Evolutionary conservation across 2,329 filamentous ascomycete species (phyloP).

Genomic region (Xylariaceae sp.): DNA sequence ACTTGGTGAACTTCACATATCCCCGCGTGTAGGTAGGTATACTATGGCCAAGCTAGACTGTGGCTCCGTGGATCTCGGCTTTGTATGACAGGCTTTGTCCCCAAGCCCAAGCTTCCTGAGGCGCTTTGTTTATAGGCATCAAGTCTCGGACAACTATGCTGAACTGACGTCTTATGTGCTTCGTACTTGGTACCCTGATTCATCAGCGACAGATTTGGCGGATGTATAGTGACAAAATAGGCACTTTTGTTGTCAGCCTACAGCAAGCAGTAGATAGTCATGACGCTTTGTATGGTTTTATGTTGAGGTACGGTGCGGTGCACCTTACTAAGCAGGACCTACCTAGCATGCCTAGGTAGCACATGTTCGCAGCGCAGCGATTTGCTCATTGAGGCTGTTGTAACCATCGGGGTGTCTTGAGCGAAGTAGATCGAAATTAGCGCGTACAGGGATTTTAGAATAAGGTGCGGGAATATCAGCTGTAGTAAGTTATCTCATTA

Average conservation of each 20-base stretch:
- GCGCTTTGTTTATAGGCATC: too few species aligned
- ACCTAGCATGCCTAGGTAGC: neutral
- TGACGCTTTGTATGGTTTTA: neutral
- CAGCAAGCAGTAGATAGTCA: too few species aligned
- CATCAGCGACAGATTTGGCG: neutral
- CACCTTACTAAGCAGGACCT: neutral
- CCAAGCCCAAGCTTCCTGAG: too few species aligned
- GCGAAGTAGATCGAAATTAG: too few species aligned
- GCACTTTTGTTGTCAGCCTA: too few species aligned
- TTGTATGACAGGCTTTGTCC: neutral
- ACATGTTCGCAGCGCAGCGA: neutral
- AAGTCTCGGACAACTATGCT: conserved; percentile 2
- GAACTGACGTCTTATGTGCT: neutral
- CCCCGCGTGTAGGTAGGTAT: neutral
- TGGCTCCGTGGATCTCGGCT: conserved; percentile 14
- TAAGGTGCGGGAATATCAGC: too few species aligned
- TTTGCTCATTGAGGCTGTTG: too few species aligned
- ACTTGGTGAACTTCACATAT: neutral
- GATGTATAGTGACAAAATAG: too few species aligned
- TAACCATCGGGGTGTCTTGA: too few species aligned
- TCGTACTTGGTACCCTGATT: neutral
- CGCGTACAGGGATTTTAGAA: neutral
- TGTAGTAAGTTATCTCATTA: too few species aligned
- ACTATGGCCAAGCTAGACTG: neutral
- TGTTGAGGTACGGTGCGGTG: neutral